Conservation (phyloP, 495 filamentous ascomycete species). For the Cudoniella acicularis region DNA sequence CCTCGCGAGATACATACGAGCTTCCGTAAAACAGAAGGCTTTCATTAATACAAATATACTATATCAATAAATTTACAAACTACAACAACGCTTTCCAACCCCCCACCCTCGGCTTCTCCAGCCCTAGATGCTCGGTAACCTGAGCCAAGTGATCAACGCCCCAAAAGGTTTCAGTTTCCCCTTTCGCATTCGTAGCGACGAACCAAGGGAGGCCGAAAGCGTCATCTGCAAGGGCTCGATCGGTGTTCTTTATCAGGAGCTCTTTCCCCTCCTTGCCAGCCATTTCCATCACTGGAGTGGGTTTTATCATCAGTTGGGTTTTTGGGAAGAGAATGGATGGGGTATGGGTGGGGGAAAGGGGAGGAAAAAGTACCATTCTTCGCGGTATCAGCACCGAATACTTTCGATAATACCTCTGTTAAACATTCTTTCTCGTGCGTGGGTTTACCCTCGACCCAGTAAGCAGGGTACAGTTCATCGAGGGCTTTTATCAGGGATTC, state of each 20-base stretch:
- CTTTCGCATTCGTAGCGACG: slow-evolving; percentile 55
- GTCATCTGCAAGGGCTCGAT: slow-evolving; percentile 53
- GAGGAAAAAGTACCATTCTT: slow-evolving; percentile 29
- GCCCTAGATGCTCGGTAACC: slow-evolving; percentile 56
- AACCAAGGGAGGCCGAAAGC: slow-evolving; percentile 75
- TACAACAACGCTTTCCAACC: no score
- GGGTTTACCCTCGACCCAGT: slow-evolving; percentile 52
- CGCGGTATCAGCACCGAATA: slow-evolving; percentile 48
- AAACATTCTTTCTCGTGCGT: slow-evolving; percentile 50
- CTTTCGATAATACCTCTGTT: slow-evolving; percentile 36
- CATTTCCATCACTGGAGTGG: slow-evolving; percentile 25
- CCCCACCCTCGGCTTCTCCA: no score
- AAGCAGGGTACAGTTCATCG: slow-evolving; percentile 29
- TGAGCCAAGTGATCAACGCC: slow-evolving; percentile 68
- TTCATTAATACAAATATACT: no score
- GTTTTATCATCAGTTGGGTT: no score
- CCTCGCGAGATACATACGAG: no score
- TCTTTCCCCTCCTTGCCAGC: slow-evolving; percentile 51
- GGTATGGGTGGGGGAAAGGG: not conserved
- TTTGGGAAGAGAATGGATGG: no score
- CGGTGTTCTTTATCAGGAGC: slow-evolving; percentile 50
- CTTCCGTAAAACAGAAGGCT: no score
- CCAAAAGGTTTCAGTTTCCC: slow-evolving; percentile 62
- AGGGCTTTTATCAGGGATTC: slow-evolving; percentile 45
- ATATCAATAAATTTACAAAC: no score